Percentiles rank a stretch among this genome's conserved stretches.
These are phyloP conservation scores for Barnettozyma sp. DNA, from an alignment of 805 yeast genomes.

Conservation along the genomic window DNA sequence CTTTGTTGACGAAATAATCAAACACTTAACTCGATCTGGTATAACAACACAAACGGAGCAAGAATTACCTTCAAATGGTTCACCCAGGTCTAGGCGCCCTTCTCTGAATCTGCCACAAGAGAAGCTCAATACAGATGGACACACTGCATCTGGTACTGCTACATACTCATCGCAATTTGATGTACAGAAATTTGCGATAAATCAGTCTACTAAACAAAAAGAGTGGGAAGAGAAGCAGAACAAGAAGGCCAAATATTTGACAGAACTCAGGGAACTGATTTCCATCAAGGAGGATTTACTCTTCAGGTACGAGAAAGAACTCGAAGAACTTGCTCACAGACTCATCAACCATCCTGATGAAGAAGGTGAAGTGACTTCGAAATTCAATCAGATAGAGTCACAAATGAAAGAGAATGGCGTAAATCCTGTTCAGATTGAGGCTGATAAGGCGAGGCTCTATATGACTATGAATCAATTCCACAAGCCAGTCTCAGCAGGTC, in stretches of 20 bases:
- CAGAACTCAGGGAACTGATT: constrained; percentile 27
- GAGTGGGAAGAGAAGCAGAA: constrained; percentile 34
- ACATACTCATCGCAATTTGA: constrained; percentile 23
- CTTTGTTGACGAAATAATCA: constrained; percentile 26
- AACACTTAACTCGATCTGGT: constrained; percentile 12
- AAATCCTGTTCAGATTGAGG: constrained; percentile 18
- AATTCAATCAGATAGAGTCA: constrained; percentile 14
- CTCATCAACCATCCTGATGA: constrained; percentile 15
- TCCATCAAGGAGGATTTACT: constrained; percentile 31
- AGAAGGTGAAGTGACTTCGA: constrained; percentile 10
- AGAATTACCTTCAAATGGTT: too few species aligned
- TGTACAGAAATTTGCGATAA: constrained; percentile 30
- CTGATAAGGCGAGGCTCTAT: constrained; percentile 18
- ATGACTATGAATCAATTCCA: too few species aligned
- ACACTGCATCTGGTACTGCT: not conserved
- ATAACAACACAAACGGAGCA: constrained; percentile 6
- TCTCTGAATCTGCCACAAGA: constrained; percentile 39
- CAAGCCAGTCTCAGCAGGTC: not conserved
- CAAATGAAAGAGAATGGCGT: constrained; percentile 18
- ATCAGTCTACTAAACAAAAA: constrained; percentile 35
- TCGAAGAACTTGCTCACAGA: constrained; percentile 18
- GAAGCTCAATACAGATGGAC: constrained; percentile 29
- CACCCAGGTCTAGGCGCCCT: too few species aligned
- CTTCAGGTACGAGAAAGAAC: constrained; percentile 26
- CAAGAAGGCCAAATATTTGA: constrained; percentile 29